Base-by-base conservation (phyloP, 2,329 filamentous ascomycete species). In the Karstenula rhodostoma region DNA sequence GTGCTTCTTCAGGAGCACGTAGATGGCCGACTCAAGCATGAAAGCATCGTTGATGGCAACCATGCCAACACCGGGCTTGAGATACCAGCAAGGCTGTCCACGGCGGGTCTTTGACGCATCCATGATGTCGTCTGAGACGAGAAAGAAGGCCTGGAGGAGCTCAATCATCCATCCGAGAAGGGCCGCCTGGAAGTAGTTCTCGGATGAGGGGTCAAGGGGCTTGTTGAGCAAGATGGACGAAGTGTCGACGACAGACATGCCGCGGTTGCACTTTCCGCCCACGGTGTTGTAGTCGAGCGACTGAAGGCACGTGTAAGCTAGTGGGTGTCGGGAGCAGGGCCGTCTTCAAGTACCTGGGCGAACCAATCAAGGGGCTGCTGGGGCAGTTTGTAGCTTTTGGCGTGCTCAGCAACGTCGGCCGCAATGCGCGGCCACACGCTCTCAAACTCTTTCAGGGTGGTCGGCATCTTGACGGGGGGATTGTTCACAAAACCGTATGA, bases 121-220 rank as follows among this genome's bases (percentile, higher is more conserved):
- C 95, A 99, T 99, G 74, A 99, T 97, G 80, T 99, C 95, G 82
- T 99, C 95, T 47, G 92, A 93, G 67, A 99, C 95, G 60, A 99
- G 89, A 88, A 99, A 98, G 86, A 97, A 98, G 67, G 95, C 94
- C 83, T 99, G 95, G 35, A 99, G 90, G 52, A 99, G 88, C 86
- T 99, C 95, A 65, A 96, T 96, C 86, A 97, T 89, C 95, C 95
- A 99, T 75, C 95, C 95, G 19, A 99, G 87, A 19, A 92, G 90
- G 47, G 93, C 92, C 50, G 94, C 85, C 70, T 92, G 85, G 84
- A 96, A 95, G 85, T 94, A 96, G 81, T 98, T 90, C 44, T 78
- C 76, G 2, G 73, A 73, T 60, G 94, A 87, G 64, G 92, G 86
- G 67, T 83, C 87, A 66, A 98, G 88, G 57, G 90, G 83, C 69